A percentile compares a stretch with the other conserved stretches of the same genome.
phyloP scores from a whole-genome alignment of 768 basidiomycete species.

The Collybia sp. region DNA sequence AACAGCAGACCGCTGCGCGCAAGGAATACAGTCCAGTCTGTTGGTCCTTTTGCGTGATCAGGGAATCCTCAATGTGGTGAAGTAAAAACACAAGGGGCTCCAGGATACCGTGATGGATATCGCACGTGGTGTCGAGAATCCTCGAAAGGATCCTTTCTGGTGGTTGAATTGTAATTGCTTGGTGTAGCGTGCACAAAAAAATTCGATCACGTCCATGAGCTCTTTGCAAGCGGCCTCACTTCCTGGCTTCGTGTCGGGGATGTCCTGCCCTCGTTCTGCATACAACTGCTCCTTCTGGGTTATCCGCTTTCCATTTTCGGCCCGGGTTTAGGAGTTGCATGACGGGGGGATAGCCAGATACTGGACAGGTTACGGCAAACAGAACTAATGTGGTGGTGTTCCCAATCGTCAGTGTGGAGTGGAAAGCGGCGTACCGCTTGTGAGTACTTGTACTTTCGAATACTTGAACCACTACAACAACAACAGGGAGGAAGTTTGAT shows the following conservation, averaged over 20 bases:
- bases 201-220: slow-evolving; percentile 51
- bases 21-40: slow-evolving; percentile 38
- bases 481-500: too few species aligned
- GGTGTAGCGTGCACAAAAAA: slow-evolving; percentile 52
- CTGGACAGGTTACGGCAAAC: too few species aligned
- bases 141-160: slow-evolving; percentile 28
- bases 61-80: slow-evolving; percentile 49
- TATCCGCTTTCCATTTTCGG: slow-evolving; percentile 37
- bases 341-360: too few species aligned
- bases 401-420: too few species aligned
- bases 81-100: slow-evolving; percentile 39
- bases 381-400: too few species aligned
- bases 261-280: slow-evolving; percentile 27
- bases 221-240: slow-evolving; percentile 45
- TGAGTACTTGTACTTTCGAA: too few species aligned
- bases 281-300: slow-evolving; percentile 36
- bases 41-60: slow-evolving; percentile 35
- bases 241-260: slow-evolving; percentile 44
- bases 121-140: slow-evolving; percentile 29
- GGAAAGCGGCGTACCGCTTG: too few species aligned
- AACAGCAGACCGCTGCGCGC: slow-evolving; percentile 40
- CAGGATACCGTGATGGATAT: slow-evolving; percentile 18
- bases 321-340: too few species aligned
- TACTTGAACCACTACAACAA: too few species aligned
- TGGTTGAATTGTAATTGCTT: slow-evolving; percentile 38